These are phyloP conservation scores for Alternaria atra DNA, from an alignment of 2,329 filamentous ascomycete species.

Conservation along the genomic window DNA sequence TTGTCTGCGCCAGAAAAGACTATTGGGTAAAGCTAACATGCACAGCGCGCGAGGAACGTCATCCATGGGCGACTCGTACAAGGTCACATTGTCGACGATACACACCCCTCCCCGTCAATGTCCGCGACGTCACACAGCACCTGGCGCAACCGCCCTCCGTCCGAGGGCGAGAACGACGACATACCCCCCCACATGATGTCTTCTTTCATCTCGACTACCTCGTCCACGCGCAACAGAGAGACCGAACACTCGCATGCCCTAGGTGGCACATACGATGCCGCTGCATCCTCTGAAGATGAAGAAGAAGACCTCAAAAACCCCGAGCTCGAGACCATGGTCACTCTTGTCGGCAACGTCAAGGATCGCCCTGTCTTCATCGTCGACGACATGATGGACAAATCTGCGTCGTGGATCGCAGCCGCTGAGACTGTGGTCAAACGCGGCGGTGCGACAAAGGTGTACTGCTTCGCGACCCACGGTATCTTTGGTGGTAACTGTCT, in stretches of 20 bases:
- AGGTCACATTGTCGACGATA: constrained; percentile 93
- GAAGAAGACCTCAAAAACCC: constrained; percentile 86
- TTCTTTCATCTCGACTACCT: constrained; percentile 81
- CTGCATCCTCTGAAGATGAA: constrained; percentile 87
- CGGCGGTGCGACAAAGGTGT: constrained; percentile 90
- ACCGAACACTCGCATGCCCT: constrained; percentile 71
- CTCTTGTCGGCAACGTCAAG: constrained; percentile 93
- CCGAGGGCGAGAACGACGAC: constrained; percentile 57
- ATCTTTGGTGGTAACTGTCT: constrained; percentile 91
- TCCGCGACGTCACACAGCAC: constrained; percentile 69
- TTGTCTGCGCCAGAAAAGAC: constrained; percentile 5
- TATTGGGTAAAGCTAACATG: constrained; percentile 21
- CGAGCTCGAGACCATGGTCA: constrained; percentile 91
- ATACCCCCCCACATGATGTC: constrained; percentile 88
- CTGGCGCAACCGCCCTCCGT: constrained; percentile 54
- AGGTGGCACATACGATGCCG: constrained; percentile 84
- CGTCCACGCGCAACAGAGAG: constrained; percentile 56
- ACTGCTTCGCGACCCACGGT: constrained; percentile 96
- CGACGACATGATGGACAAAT: constrained; percentile 99
- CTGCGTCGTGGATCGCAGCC: constrained; percentile 94
- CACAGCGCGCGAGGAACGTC: constrained; percentile 79
- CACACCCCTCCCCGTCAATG: constrained; percentile 80
- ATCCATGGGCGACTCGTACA: constrained; percentile 91
- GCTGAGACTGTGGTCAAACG: constrained; percentile 96
- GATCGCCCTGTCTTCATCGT: constrained; percentile 91